phyloP scores from a whole-genome alignment of 208 protist species.

The Phytomonas francai region DNA sequence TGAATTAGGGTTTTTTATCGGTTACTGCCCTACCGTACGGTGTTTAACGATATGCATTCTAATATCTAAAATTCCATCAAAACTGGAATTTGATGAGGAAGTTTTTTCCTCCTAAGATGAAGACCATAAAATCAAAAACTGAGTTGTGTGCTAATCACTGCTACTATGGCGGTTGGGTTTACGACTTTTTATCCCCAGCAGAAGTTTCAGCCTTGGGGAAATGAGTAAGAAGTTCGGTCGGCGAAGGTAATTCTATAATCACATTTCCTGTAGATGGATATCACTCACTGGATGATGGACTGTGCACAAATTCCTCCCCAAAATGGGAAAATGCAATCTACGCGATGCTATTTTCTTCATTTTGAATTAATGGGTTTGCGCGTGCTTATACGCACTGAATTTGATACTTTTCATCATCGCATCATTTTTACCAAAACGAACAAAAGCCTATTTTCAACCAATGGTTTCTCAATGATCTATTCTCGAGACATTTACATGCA shows the following conservation, averaged over 20 bases:
- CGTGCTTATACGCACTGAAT: too few species aligned
- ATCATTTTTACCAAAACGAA: conserved; percentile 23
- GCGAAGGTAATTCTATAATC: too few species aligned
- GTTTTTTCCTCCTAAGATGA: conserved; percentile 48
- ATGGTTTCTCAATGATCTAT: conserved; percentile 26
- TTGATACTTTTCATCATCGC: neutral
- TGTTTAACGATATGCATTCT: neutral
- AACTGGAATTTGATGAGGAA: conserved; percentile 36
- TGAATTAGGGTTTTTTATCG: neutral
- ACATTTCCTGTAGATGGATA: too few species aligned
- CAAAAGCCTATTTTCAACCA: conserved; percentile 18
- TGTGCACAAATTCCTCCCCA: too few species aligned
- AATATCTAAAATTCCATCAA: conserved; percentile 25
- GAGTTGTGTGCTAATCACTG: conserved; percentile 47
- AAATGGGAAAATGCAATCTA: too few species aligned
- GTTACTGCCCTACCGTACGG: neutral
- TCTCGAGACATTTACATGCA: conserved; percentile 35
- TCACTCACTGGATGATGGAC: too few species aligned
- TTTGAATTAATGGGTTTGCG: too few species aligned
- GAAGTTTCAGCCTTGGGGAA: too few species aligned
- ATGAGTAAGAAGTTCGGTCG: too few species aligned
- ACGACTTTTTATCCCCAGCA: too few species aligned
- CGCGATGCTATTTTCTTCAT: too few species aligned
- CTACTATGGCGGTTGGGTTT: conserved; percentile 74
- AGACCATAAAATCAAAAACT: conserved; percentile 60